A percentile compares a stretch with the other conserved stretches of the same genome.
These are phyloP conservation scores for Epichloe hybrida DNA, from an alignment of 2,329 filamentous ascomycete species.

Conservation along the genomic window DNA sequence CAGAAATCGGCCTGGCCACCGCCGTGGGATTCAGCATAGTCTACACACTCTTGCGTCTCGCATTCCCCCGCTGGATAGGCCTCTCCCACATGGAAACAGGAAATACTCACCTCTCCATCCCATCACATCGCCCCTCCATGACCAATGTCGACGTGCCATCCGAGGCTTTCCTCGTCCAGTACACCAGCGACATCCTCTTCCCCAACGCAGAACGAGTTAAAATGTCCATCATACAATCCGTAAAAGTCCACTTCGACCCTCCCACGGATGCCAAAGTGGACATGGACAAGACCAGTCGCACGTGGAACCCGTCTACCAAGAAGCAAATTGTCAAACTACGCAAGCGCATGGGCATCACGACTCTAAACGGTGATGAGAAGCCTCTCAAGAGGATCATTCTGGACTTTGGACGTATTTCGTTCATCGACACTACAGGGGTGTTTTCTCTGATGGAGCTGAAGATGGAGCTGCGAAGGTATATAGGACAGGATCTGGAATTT, in stretches of 20 bases:
- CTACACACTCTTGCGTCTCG: constrained; percentile 44
- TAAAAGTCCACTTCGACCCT: constrained; percentile 27
- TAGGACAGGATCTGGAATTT: constrained; percentile 30
- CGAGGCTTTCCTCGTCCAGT: constrained; percentile 42
- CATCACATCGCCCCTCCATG: constrained; percentile 7
- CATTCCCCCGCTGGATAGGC: constrained; percentile 33
- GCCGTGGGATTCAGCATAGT: constrained; percentile 53
- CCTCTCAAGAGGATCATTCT: constrained; percentile 35
- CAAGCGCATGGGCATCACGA: constrained; percentile 20
- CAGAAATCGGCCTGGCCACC: constrained; percentile 44
- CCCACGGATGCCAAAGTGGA: constrained; percentile 28
- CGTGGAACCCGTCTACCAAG: constrained; percentile 40
- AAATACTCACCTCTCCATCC: constrained; percentile 16
- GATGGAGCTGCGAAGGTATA: constrained; percentile 34
- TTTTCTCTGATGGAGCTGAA: constrained; percentile 34
- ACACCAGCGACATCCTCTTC: constrained; percentile 46
- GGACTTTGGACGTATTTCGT: constrained; percentile 37
- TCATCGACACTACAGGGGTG: constrained; percentile 40
- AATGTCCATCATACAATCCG: constrained; percentile 31
- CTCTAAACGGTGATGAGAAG: constrained; percentile 18
- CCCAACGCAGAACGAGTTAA: constrained; percentile 44
- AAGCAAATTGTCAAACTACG: constrained; percentile 33
- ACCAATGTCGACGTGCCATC: constrained; percentile 21
- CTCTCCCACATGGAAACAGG: constrained; percentile 16
- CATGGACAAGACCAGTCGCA: constrained; percentile 27